Base-by-base conservation (phyloP, 2,329 filamentous ascomycete species). In the Penicillium sp. region DNA sequence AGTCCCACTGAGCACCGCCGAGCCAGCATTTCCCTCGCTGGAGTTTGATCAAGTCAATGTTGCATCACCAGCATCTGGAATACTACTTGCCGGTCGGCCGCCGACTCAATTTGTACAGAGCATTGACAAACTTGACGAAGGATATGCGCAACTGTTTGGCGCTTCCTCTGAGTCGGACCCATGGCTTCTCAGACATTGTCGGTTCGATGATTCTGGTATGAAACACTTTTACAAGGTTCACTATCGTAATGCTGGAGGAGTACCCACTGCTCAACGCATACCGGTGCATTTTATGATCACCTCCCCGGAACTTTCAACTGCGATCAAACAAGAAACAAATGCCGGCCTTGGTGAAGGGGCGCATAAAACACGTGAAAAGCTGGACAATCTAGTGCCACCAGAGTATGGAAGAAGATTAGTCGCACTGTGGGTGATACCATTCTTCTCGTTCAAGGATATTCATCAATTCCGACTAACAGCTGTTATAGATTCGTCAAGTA, bases 211-310 rank as follows among this genome's bases (percentile, higher is more conserved):
- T 47, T 62, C 69, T 22, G 73, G 73, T 1, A 66, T 76, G 55
- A 68, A 70, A 9, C 64, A 65, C 22, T 73, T 75, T 27, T 69
- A 74, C 56, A 71, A 70, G 49, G 63, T 75, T 9, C 71, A 74
- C 54, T 69, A 73, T 52, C 71, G 74, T n/a, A 73, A 75, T 57
- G 73, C 71, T 5, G 74, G 73, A 2, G 73, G 73, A 9, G 71
- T 75, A 19, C 73, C 72, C 0, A 70, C 68, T 2, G 59, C 61
- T 2, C 71, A 72, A 7, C 65, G 68, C 52, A 73, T 75, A 5
- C 74, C 74, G 1, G 65, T 74, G 3, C 73, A 72, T 49, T 70
- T 68, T 42, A 63, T 70, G 56, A 65, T 69, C 24, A 59, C 65
- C 1, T 63, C 65, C 3, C 59, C 65, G n/a, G 62, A 67, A 14